Evolutionary conservation across 495 filamentous ascomycete genomes (phyloP), one percentile per base, ranked within the genome.

Genomic region (Penicillium paxilli): DNA sequence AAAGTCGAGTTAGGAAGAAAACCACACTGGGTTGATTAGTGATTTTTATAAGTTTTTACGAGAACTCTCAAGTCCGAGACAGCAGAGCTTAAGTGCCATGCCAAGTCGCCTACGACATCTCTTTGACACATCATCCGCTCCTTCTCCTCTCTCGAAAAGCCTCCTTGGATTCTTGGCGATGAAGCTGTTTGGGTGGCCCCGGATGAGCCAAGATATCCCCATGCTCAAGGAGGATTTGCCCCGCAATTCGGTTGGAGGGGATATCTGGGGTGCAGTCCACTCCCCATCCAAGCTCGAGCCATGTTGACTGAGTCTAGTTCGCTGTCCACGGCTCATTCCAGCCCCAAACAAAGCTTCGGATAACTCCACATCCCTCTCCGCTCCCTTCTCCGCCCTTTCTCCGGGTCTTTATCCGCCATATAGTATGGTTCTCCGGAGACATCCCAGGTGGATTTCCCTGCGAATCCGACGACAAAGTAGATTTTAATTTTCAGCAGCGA

Each of bases 161-260:
- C 40, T 10, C 40, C 40, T 22, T 22, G 17, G 0, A 8, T 20
- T 21, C 40, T 42, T 42, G 40, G 40, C 40, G 40, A 11, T 20
- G 21, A 9, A 4, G 21, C 21, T 14, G 40, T 42, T 22, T 42
- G 40, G 40, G 19, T n/a, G n/a, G 23, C 10, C 12, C 12, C 4
- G 9, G 19, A 4, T 12, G 40, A 42, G 35, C 40, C 40, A 42
- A 42, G 40, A 42, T 11, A 42, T 42, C 40, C 40, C 40, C 40
- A 42, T 23, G 8, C 11, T 20, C 40, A 42, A 19, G 40, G 23
- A 8, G 19, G 10, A 42, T 42, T 23, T 9, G 10, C 40, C 40
- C 40, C 40, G 40, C 40, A 23, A 42, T 42, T 42, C 19, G 40
- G 40, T 42, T 42, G 40, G 40, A 42, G 40, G 19, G 40, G 40